Conservation (phyloP, 768 basidiomycete genomes). For the Phylloporus sp. region DNA sequence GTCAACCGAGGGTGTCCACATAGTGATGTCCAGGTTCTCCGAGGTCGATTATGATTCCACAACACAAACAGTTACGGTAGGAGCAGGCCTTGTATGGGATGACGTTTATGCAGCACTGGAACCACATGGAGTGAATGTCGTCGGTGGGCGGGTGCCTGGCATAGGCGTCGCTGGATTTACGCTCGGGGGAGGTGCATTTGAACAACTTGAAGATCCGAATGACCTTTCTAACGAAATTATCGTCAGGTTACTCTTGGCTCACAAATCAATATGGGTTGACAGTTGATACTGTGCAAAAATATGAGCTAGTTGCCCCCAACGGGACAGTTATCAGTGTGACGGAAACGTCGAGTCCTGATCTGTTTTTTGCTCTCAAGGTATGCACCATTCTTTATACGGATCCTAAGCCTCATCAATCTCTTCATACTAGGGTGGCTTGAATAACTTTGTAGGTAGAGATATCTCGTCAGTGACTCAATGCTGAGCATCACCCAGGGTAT, state of each 20-base stretch:
- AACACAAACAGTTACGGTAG: conserved; percentile 36
- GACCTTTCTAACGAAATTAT: neutral
- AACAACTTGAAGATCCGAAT: neutral
- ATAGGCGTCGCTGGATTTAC: conserved; percentile 56
- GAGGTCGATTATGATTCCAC: conserved; percentile 34
- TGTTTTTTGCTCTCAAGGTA: conserved; percentile 44
- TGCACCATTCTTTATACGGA: neutral
- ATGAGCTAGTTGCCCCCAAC: conserved; percentile 46
- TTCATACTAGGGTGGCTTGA: conserved; percentile 50
- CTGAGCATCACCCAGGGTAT: conserved; percentile 39
- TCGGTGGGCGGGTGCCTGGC: conserved; percentile 50
- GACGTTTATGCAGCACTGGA: conserved; percentile 50
- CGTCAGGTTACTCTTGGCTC: conserved; percentile 35
- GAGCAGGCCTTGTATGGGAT: conserved; percentile 52
- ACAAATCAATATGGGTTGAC: conserved; percentile 59
- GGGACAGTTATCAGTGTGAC: conserved; percentile 39
- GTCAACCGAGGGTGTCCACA: conserved; percentile 53
- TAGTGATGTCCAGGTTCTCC: conserved; percentile 48
- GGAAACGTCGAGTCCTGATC: conserved; percentile 28
- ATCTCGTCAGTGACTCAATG: neutral
- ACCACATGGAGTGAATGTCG: conserved; percentile 46
- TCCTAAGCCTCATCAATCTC: neutral
- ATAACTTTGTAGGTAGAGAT: conserved; percentile 46
- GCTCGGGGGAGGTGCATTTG: conserved; percentile 46
- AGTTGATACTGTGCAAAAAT: conserved; percentile 49